Base-by-base conservation (phyloP, 129 eudicot genomes). In the Flaveria bidentis region DNA sequence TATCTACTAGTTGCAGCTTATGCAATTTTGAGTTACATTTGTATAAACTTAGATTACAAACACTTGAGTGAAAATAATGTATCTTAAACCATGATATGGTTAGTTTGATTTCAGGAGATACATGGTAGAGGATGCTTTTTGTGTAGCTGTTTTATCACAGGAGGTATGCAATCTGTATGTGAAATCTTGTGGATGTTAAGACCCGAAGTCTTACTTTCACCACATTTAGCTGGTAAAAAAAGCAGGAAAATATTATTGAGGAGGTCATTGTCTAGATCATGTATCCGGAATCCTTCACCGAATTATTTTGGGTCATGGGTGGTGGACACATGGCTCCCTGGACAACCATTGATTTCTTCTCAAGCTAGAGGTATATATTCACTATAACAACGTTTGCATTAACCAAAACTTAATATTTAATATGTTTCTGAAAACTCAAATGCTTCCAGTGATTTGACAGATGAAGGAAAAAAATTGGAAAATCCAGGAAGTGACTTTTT, bases 391-490 rank as follows among this genome's bases (percentile, higher is more conserved):
- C 23, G 1, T 66, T 83, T 17, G 25, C 46, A 9, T 44, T 9
- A 14, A 69, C 45, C 69, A 55, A 39, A 72, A 23, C 17, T 36
- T 56, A 63, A 41, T 75, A n/a, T 18, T 74, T 74, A 64, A 69
- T 71, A 72, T 84, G 94, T 76, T 77, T 85, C 94, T 92, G 92
- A 92, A 90, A 84, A 90, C 98, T 92, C 78, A 93, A 88, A 93
- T 90, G 88, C 84, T 88, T 85, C 92, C 95, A 90, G 98, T 90
- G 87, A 71, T 86, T 88, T 90, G 81, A 79, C 98, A 93, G 98
- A 93, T 93, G 79, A 78, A 44, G 84, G 72, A 50, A 87, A 86
- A 74, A 67, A 20, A 39, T 71, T 61, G 84, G 86, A 81, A 65
- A 72, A 84, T 53, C 10, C 56, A 16, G 78, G 80, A 52, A 71